Percentiles rank a stretch among this genome's conserved stretches.
phyloP scores from a whole-genome alignment of 352 stramenopile genomes.

The Phytophthora sp. region DNA sequence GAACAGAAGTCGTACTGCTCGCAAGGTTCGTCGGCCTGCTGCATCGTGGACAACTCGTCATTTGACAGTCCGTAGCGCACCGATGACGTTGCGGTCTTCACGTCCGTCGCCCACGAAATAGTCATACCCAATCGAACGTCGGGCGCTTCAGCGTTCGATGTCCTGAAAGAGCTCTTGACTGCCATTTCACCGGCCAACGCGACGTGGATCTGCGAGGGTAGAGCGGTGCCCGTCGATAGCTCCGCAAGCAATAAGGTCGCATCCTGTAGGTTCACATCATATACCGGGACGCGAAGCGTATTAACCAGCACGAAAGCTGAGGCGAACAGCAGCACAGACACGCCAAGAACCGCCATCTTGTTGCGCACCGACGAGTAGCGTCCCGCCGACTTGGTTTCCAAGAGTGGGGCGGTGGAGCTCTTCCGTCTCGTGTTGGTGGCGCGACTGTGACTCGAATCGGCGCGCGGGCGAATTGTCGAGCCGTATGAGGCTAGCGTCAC shows the following conservation, averaged over 20 bases:
- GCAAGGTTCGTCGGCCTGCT: conserved; percentile 35
- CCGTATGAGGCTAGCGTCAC: conserved; percentile 21
- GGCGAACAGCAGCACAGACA: conserved; percentile 28
- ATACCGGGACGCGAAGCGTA: conserved; percentile 22
- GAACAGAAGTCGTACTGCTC: conserved; percentile 79
- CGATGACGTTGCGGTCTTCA: conserved; percentile 48
- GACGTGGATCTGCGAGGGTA: conserved; percentile 55
- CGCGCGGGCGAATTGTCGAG: conserved; percentile 23
- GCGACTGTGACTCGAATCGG: conserved; percentile 17
- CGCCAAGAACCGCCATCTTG: conserved; percentile 23
- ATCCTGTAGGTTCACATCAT: conserved; percentile 28
- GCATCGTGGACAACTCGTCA: conserved; percentile 34
- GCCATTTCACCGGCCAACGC: conserved; percentile 45
- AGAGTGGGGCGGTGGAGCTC: conserved; percentile 4
- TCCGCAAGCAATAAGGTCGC: background rate
- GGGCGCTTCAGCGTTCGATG: background rate
- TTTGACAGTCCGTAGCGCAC: conserved; percentile 55
- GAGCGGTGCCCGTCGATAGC: conserved; percentile 11
- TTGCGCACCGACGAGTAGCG: conserved; percentile 14
- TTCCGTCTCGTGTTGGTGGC: conserved; percentile 13
- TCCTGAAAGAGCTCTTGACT: conserved; percentile 17
- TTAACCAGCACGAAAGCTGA: conserved; percentile 30
- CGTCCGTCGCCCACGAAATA: conserved; percentile 61
- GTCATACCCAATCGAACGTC: conserved; percentile 48
- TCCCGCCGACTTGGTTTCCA: conserved; percentile 6